A percentile compares a stretch with the other conserved stretches of the same genome.
These are phyloP conservation scores for Euphorbia celastroides DNA, from an alignment of 441 rosid genomes.

Conservation along the genomic window DNA sequence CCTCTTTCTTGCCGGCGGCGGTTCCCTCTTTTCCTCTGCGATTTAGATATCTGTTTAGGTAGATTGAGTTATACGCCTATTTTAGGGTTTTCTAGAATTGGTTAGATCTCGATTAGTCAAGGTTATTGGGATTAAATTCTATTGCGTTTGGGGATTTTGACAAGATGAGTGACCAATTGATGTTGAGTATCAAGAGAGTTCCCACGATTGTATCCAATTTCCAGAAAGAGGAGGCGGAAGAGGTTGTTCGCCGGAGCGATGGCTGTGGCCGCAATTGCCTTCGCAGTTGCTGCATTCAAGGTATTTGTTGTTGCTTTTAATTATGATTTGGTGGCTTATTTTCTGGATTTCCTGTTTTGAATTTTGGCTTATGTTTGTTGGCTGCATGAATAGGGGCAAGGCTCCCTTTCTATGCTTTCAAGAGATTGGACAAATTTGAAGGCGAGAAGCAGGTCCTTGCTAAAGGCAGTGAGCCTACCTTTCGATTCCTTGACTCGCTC, in stretches of 20 bases:
- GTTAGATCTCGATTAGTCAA: conserved; percentile 11
- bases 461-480: conserved; percentile 39
- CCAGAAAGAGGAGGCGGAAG: conserved; percentile 67
- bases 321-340: neutral
- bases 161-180: conserved; percentile 19
- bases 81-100: neutral
- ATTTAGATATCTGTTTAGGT: conserved; percentile 1
- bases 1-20: conserved; percentile 98
- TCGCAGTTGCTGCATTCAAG: conserved; percentile 60
- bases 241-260: conserved; percentile 35
- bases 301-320: conserved; percentile 25
- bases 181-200: conserved; percentile 72
- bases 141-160: neutral
- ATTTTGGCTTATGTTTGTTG: conserved; percentile 4
- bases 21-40: conserved; percentile 28
- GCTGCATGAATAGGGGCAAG: conserved; percentile 42
- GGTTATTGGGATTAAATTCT: conserved; percentile 30
- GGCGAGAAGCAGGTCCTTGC: conserved; percentile 26
- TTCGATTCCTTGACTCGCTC: conserved; percentile 64
- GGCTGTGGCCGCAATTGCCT: conserved; percentile 91
- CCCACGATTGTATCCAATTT: conserved; percentile 81
- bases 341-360: neutral
- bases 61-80: neutral
- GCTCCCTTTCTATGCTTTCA: conserved; percentile 78
- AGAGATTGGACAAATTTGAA: conserved; percentile 30